A percentile compares a stretch with the other conserved stretches of the same genome.
These are phyloP conservation scores for Mycosphaerella sp. DNA, from an alignment of 2,329 filamentous ascomycete genomes.

Conservation along the genomic window DNA sequence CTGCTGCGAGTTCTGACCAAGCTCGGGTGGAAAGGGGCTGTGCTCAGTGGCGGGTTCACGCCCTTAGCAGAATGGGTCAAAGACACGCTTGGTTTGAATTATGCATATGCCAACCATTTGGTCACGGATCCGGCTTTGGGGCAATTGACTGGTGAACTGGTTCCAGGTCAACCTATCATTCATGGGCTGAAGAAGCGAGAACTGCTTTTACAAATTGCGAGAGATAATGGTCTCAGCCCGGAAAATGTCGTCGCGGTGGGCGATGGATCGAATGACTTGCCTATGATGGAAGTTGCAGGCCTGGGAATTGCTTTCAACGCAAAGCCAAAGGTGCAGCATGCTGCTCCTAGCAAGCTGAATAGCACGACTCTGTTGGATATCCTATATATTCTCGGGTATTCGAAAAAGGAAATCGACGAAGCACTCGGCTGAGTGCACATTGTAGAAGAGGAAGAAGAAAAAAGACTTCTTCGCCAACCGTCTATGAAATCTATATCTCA, in stretches of 20 bases:
- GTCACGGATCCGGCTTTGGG: constrained; percentile 51
- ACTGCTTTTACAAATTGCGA: constrained; percentile 64
- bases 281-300: constrained; percentile 71
- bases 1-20: constrained; percentile 68
- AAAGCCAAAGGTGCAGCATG: constrained; percentile 73
- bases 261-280: constrained; percentile 75
- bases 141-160: constrained; percentile 64
- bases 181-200: constrained; percentile 69
- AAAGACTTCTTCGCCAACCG: neutral
- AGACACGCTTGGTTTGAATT: constrained; percentile 71
- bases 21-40: constrained; percentile 79
- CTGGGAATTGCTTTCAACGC: constrained; percentile 79
- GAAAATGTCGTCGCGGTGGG: constrained; percentile 68
- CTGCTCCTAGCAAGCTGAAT: constrained; percentile 68
- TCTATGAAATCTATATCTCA: neutral
- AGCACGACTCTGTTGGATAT: constrained; percentile 64
- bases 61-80: constrained; percentile 85
- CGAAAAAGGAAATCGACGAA: constrained; percentile 25
- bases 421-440: neutral
- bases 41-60: constrained; percentile 86
- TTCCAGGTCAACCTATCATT: constrained; percentile 64
- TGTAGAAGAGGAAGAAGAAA: too few relatives aligned
- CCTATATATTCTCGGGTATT: constrained; percentile 61
- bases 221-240: constrained; percentile 58
- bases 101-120: constrained; percentile 83